Evolutionary conservation across 768 basidiomycete species (phyloP).

Genomic region (Russula earlei): DNA sequence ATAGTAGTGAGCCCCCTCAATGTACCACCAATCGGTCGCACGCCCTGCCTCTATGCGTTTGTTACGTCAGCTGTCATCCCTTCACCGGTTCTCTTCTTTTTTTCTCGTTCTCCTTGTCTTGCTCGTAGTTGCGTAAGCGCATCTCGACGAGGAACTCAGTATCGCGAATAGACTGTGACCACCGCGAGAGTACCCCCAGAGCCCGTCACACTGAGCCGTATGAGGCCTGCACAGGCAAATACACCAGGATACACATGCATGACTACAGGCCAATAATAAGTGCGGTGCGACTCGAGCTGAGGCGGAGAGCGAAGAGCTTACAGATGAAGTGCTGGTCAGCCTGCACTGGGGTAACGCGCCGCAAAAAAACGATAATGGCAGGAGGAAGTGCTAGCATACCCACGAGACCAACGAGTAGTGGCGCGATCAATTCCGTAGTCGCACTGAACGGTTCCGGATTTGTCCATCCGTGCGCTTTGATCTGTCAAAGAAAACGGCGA

Average conservation of each 20-base stretch:
- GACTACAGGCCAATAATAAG: conserved; percentile 2
- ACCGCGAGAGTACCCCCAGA: conserved; percentile 42
- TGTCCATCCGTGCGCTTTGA: conserved; percentile 62
- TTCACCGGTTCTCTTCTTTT: background rate
- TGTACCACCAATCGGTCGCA: background rate
- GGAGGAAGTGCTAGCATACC: conserved; percentile 61
- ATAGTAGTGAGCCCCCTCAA: no score
- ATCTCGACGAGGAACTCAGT: conserved; percentile 86
- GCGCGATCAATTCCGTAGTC: conserved; percentile 63
- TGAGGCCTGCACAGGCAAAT: conserved; percentile 48
- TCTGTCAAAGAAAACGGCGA: conserved; percentile 33
- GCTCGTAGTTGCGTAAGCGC: conserved; percentile 66
- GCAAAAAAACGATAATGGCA: conserved; percentile 33
- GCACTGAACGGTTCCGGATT: conserved; percentile 57
- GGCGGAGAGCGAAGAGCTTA: conserved; percentile 34
- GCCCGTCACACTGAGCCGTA: conserved; percentile 38
- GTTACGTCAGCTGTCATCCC: background rate
- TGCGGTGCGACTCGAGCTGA: conserved; percentile 29
- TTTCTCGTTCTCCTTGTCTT: conserved; percentile 20
- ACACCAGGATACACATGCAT: conserved; percentile 63
- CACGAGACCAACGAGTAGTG: conserved; percentile 43
- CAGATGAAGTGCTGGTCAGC: conserved; percentile 50
- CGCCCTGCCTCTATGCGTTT: background rate
- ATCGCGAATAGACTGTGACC: conserved; percentile 77
- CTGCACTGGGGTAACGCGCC: conserved; percentile 30